Percentiles rank a stretch among this genome's conserved stretches.
phyloP scores from a whole-genome alignment of 2,329 filamentous ascomycete species.

The Aspergillus sp. region DNA sequence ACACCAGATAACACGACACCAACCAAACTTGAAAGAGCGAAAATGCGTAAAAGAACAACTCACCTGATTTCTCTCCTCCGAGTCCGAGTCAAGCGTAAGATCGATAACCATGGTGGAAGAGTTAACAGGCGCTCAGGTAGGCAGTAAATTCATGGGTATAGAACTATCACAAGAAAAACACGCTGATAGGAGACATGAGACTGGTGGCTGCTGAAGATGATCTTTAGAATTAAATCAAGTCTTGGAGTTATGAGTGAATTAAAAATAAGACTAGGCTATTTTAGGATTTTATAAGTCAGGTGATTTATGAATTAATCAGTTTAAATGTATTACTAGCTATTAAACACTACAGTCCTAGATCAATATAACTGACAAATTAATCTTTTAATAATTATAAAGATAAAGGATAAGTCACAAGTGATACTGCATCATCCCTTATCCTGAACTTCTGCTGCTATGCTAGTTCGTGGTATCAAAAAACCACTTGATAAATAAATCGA shows the following conservation, averaged over 20 bases:
- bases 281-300: background rate
- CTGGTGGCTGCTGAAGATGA: background rate
- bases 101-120: constrained; percentile 26
- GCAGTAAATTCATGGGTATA: background rate
- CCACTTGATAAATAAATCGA: background rate
- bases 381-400: background rate
- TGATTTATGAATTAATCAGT: background rate
- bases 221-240: background rate
- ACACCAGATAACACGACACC: background rate
- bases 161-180: background rate
- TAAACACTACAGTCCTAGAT: background rate
- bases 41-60: background rate
- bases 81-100: constrained; percentile 28
- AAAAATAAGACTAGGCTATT: background rate
- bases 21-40: background rate
- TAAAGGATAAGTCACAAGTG: background rate
- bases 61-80: constrained; percentile 19
- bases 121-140: background rate
- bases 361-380: background rate
- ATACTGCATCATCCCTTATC: background rate
- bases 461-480: background rate
- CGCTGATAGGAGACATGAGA: background rate
- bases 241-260: background rate
- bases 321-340: background rate
- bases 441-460: background rate